Conservation (phyloP, 768 basidiomycete genomes). For the Pleurotus platypus region DNA sequence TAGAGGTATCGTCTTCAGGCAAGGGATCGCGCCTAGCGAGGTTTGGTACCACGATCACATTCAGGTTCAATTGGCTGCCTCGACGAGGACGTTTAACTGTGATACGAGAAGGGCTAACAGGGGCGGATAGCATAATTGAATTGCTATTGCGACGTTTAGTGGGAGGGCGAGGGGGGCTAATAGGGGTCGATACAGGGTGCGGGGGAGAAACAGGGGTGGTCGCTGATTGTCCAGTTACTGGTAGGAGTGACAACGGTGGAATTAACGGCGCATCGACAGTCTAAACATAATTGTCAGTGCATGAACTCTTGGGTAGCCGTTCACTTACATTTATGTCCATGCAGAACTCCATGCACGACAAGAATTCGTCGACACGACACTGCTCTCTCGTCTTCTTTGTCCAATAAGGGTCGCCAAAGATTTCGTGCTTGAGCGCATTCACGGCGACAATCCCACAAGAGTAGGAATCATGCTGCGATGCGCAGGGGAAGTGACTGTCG, state of each 20-base stretch:
- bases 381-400: neutral
- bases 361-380: neutral
- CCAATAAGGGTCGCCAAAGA: neutral
- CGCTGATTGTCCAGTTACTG: neutral
- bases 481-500: neutral
- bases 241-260: neutral
- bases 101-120: no score
- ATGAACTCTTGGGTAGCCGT: neutral
- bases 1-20: no score
- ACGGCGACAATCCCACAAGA: neutral
- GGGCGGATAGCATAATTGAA: neutral
- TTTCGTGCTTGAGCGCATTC: neutral
- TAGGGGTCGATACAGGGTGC: neutral
- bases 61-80: no score
- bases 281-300: neutral
- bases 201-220: neutral
- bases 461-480: neutral
- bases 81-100: no score
- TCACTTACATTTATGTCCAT: neutral
- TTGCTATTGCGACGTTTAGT: neutral
- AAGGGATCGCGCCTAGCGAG: no score
- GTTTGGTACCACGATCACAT: no score
- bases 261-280: neutral
- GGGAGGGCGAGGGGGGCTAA: neutral
- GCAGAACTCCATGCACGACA: neutral